Conservation (phyloP, 139 green algal species). For the Chlamydomonas applanata region DNA sequence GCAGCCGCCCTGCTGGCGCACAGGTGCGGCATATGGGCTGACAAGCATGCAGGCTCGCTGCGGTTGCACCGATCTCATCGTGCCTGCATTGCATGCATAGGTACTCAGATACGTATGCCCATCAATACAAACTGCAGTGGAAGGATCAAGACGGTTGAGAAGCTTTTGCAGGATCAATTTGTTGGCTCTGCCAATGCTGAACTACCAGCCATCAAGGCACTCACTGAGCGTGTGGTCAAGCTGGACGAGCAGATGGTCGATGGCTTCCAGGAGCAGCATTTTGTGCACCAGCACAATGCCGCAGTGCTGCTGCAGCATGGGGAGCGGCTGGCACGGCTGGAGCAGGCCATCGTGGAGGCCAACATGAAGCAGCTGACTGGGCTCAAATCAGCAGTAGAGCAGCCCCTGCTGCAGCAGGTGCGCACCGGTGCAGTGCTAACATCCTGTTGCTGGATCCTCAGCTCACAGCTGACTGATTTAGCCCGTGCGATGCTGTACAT, state of each 20-base stretch:
- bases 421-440: no score
- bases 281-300: conserved; percentile 3
- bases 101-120: neutral
- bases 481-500: no score
- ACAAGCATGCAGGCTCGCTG: neutral
- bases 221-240: neutral
- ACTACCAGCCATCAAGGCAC: neutral
- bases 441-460: no score
- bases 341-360: no score
- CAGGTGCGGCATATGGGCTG: neutral
- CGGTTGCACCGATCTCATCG: neutral
- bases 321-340: no score
- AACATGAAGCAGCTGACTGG: no score
- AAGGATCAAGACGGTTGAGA: neutral
- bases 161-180: neutral
- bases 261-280: conserved; percentile 5
- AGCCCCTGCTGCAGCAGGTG: no score
- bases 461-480: no score
- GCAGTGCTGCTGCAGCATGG: no score
- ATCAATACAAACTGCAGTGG: neutral
- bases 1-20: no score
- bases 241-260: neutral
- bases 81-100: neutral
- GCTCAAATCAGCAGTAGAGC: no score
- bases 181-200: neutral